Percentiles rank a stretch among this genome's conserved stretches.
Evolutionary conservation across 352 stramenopile species (phyloP).

Genomic region (Achlya hypogyna): DNA sequence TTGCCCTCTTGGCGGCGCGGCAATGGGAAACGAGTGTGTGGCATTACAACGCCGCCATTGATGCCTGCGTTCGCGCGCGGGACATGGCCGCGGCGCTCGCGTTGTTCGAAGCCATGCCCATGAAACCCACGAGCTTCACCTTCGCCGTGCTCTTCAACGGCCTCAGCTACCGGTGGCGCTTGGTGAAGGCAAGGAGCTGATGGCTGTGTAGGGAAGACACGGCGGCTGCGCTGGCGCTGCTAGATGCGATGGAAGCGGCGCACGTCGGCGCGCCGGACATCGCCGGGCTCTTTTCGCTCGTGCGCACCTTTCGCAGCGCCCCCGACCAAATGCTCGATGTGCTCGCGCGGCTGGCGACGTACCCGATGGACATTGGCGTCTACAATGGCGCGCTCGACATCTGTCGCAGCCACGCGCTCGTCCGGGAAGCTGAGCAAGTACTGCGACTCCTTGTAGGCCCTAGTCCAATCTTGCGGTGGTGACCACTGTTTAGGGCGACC

Average conservation of each 20-base stretch:
- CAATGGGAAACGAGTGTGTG: too few relatives aligned
- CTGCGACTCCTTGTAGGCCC: background rate
- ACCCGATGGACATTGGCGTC: background rate
- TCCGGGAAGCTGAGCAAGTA: background rate
- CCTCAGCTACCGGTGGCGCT: background rate
- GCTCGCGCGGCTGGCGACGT: background rate
- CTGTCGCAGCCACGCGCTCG: background rate
- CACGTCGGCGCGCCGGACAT: background rate
- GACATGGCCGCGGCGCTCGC: background rate
- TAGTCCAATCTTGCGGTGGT: background rate
- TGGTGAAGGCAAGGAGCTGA: background rate
- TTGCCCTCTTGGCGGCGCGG: too few relatives aligned
- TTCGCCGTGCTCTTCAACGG: background rate
- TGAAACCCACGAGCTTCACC: background rate
- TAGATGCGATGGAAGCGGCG: background rate
- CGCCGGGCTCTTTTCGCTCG: background rate
- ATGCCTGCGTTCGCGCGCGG: background rate
- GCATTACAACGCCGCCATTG: background rate
- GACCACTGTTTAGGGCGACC: background rate
- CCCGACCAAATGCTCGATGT: background rate
- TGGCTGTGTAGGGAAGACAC: background rate
- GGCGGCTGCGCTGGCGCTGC: background rate
- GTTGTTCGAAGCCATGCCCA: background rate
- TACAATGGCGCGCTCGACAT: conserved; percentile 6
- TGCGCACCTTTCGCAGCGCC: background rate